Percentiles rank a stretch among this genome's conserved stretches.
Conservation (phyloP, 331 rosid species). For the Malus hybrid region DNA sequence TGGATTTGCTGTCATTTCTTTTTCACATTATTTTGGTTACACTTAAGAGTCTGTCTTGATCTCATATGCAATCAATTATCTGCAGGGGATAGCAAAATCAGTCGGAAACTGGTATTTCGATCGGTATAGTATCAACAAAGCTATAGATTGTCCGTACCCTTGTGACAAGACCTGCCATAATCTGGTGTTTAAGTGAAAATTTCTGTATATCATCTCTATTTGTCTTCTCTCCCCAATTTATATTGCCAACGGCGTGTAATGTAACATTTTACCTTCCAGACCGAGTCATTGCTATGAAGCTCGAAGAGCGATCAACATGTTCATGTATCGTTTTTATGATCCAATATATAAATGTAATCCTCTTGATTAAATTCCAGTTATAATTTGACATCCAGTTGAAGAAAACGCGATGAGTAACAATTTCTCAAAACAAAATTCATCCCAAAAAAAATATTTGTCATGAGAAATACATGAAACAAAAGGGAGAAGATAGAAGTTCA, state of each 20-base stretch:
- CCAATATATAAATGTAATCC: neutral
- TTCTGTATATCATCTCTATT: neutral
- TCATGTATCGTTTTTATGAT: neutral
- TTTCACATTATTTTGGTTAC: neutral
- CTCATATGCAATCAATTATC: neutral
- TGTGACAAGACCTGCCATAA: conserved; percentile 84
- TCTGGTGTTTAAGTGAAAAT: conserved; percentile 27
- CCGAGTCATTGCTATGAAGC: conserved; percentile 1
- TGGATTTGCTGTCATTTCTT: neutral
- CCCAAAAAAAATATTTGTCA: neutral
- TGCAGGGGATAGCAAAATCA: conserved; percentile 82
- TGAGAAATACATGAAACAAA: neutral
- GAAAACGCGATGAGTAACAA: neutral
- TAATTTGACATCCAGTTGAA: neutral
- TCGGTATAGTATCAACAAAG: conserved; percentile 43
- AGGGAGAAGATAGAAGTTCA: neutral
- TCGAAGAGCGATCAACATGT: conserved; percentile 3
- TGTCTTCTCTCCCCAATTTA: neutral
- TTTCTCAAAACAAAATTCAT: neutral
- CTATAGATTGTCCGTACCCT: conserved; percentile 78
- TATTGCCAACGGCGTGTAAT: neutral
- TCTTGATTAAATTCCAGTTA: neutral
- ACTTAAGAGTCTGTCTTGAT: neutral
- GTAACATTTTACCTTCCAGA: too few species aligned
- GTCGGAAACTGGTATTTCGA: conserved; percentile 91